Percentiles rank a stretch among this genome's conserved stretches.
Conservation (phyloP, 2,329 filamentous ascomycete species). For the Colletotrichum sp. region DNA sequence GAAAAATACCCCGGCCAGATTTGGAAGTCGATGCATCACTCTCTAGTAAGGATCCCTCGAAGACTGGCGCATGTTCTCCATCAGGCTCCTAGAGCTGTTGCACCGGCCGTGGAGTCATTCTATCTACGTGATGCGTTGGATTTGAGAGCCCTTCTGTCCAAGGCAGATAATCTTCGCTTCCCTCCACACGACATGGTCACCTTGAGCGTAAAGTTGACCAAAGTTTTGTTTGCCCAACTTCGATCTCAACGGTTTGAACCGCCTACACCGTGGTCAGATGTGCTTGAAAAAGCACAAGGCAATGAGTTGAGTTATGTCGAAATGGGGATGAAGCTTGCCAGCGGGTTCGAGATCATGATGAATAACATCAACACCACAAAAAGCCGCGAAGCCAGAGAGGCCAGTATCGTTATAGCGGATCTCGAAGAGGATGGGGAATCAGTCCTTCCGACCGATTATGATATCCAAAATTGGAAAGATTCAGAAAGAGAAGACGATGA, state of each 20-base stretch:
- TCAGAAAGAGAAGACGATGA: conserved; percentile 77
- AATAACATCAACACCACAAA: conserved; percentile 70
- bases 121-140: conserved; percentile 86
- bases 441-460: conserved; percentile 70
- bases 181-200: conserved; percentile 80
- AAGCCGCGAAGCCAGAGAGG: conserved; percentile 73
- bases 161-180: conserved; percentile 64
- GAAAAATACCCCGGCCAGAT: conserved; percentile 84
- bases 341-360: conserved; percentile 89
- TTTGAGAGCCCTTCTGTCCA: conserved; percentile 69
- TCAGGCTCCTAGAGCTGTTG: conserved; percentile 74
- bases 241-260: conserved; percentile 83
- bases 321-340: conserved; percentile 86
- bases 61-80: conserved; percentile 83
- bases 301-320: conserved; percentile 54
- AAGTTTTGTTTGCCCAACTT: conserved; percentile 88
- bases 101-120: conserved; percentile 87
- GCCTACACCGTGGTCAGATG: conserved; percentile 55
- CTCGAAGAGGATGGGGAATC: conserved; percentile 72
- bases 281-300: conserved; percentile 26
- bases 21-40: conserved; percentile 74
- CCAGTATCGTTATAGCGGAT: conserved; percentile 78
- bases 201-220: conserved; percentile 82
- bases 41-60: conserved; percentile 76
- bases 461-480: conserved; percentile 74